These are phyloP conservation scores for Myriosclerotinia scirpicola DNA, from an alignment of 2,329 filamentous ascomycete genomes.

Conservation along the genomic window DNA sequence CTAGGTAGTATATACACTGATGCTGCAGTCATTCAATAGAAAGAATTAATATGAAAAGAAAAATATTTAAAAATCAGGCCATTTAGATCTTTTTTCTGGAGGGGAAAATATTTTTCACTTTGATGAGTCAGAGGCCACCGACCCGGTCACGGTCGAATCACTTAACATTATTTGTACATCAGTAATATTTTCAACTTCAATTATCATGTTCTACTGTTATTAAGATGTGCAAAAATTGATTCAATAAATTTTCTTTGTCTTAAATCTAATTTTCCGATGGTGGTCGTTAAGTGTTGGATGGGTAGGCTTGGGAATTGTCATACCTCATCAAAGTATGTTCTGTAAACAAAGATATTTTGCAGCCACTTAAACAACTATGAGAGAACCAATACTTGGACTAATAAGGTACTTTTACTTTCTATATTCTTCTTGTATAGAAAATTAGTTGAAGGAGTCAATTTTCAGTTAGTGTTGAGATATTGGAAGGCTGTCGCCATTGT, in stretches of 20 bases:
- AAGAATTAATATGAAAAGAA: no score
- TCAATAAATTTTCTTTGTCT: neutral
- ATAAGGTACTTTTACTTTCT: no score
- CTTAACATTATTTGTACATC: neutral
- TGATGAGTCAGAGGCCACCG: neutral
- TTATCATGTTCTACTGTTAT: neutral
- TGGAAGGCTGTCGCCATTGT: no score
- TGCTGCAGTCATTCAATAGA: no score
- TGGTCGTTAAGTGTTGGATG: neutral
- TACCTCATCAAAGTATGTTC: neutral
- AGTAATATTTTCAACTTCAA: neutral
- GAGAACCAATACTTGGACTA: no score
- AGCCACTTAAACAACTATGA: no score
- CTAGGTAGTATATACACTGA: no score
- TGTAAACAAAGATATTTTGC: neutral
- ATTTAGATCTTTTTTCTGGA: neutral
- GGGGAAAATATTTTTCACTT: neutral
- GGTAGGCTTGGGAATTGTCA: neutral
- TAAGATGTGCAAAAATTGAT: neutral
- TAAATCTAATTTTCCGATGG: neutral
- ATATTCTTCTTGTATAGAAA: no score
- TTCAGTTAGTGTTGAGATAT: no score
- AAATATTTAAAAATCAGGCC: no score
- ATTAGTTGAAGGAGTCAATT: no score
- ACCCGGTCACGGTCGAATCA: neutral